A percentile compares a stretch with the other conserved stretches of the same genome.
phyloP scores from a whole-genome alignment of 2,329 filamentous ascomycete genomes.

The Decorospora gaudefroyi region DNA sequence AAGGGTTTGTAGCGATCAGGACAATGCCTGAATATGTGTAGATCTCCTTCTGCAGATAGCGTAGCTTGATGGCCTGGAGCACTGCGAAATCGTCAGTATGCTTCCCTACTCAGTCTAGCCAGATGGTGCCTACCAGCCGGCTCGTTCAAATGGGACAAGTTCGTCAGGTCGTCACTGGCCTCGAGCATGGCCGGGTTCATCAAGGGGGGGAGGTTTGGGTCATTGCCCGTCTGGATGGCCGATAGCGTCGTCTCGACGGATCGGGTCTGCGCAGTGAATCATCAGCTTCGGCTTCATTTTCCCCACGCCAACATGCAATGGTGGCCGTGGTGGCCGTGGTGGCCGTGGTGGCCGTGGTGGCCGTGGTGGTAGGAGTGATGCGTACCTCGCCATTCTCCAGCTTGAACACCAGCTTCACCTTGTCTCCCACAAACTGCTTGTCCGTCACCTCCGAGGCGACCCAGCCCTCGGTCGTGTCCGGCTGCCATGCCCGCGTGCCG shows the following conservation, averaged over 20 bases:
- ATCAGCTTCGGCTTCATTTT: constrained; percentile 20
- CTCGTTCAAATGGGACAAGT: constrained; percentile 96
- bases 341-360: no score
- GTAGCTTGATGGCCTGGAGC: constrained; percentile 93
- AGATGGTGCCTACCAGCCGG: constrained; percentile 73
- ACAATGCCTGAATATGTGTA: constrained; percentile 99
- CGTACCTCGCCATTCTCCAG: constrained; percentile 89
- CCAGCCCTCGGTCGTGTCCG: constrained; percentile 94
- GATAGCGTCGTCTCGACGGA: constrained; percentile 75
- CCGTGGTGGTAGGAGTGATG: no score
- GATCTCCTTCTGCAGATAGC: constrained; percentile 98
- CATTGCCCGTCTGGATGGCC: constrained; percentile 75
- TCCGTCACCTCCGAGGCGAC: constrained; percentile 91
- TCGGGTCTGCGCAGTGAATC: constrained; percentile 64
- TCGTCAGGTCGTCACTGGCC: constrained; percentile 96
- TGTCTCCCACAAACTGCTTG: constrained; percentile 81
- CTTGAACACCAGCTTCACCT: constrained; percentile 83
- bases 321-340: not conserved
- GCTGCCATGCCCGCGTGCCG: constrained; percentile 97
- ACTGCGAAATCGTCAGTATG: constrained; percentile 61
- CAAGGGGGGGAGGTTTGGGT: constrained; percentile 80
- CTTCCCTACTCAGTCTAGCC: constrained; percentile 7
- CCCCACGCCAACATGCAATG: not conserved
- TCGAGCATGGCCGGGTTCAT: constrained; percentile 99
- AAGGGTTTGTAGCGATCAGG: constrained; percentile 96